phyloP scores from a whole-genome alignment of 345 rosid species.

The Geranium rotundifolium region DNA sequence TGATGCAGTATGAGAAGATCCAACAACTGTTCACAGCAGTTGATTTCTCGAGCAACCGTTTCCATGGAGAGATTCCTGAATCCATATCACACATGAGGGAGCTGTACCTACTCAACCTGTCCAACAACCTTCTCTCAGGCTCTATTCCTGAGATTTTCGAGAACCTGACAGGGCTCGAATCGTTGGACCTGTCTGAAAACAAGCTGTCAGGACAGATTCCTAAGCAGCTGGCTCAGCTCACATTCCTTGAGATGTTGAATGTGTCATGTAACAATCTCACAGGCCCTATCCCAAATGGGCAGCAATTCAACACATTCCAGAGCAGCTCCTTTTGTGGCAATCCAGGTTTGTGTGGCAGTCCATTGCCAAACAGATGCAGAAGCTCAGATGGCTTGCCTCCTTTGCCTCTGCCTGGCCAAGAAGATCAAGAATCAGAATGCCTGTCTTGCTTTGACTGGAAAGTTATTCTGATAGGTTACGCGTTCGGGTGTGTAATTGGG shows the following conservation, averaged over 20 bases:
- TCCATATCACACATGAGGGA: neutral
- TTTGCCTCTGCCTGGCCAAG: neutral
- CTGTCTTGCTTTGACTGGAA: slow-evolving; percentile 8
- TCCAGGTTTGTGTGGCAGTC: slow-evolving; percentile 13
- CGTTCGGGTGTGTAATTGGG: slow-evolving; percentile 5
- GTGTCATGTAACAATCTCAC: fast-evolving
- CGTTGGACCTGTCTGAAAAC: neutral
- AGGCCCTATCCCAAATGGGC: neutral
- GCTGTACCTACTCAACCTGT: fast-evolving
- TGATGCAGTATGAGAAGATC: neutral
- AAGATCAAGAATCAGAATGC: neutral
- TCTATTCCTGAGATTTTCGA: neutral
- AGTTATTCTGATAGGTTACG: slow-evolving; percentile 11
- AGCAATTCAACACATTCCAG: slow-evolving; percentile 7
- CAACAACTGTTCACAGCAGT: neutral
- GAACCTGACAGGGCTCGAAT: neutral
- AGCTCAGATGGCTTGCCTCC: neutral
- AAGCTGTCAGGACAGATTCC: neutral
- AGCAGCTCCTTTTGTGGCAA: neutral
- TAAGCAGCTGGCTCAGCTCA: neutral
- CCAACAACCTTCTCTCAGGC: neutral
- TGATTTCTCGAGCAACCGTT: neutral
- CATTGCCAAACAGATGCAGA: slow-evolving; percentile 1
- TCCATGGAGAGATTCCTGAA: neutral
- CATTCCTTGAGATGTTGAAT: neutral